Base-by-base conservation (phyloP, 164 flowering plant species). In the Magnolia changhungtana region DNA sequence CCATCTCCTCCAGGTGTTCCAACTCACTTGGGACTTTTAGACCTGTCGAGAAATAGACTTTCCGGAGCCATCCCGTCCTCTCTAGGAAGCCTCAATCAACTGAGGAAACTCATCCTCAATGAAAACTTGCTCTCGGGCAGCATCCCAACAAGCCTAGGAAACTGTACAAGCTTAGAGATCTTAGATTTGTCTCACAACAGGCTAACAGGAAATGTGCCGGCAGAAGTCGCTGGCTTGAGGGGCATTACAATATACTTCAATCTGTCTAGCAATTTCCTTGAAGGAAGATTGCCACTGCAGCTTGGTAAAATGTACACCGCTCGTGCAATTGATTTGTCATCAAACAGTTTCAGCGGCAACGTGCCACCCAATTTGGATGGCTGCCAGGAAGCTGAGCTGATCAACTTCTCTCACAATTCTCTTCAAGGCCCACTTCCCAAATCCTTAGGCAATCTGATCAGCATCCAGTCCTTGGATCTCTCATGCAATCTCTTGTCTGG, bases 381-480 rank as follows among this genome's bases (percentile, higher is more conserved):
- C 10, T 86, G 89, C 68, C 11, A 72, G 64, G 21, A 52, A 83
- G 19, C 77, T 76, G 59, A 0, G 3, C 80, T 88, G 1, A 3
- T 19, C 19, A 1, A 13, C 7, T 52, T 88, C 71, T 29, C 49
- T 0, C 73, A 78, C 0, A 88, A 88, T 64, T 64, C 23, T 3
- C 77, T 88, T 45, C 59, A 67, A 9, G 87, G 87, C 31, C 10
- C 13, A 2, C 81, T 88, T 71, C 87, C 86, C 50, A 2, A 14
- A 6, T 52, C 76, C 11, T 27, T 79, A 18, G 50, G 63, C 2
- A 31, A 16, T 13, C 58, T 82, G 20, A 72, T 27, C 63, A 69
- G 73, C 55, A 13, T 82, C 24, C 67, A 45, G 58, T 10, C 50
- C 13, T 16, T 76, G 21, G 79, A 81, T 29, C 75, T 81, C 50